A percentile compares a stretch with the other conserved stretches of the same genome.
phyloP scores from a whole-genome alignment of 2,329 filamentous ascomycete species.

The Alternaria triticina region DNA sequence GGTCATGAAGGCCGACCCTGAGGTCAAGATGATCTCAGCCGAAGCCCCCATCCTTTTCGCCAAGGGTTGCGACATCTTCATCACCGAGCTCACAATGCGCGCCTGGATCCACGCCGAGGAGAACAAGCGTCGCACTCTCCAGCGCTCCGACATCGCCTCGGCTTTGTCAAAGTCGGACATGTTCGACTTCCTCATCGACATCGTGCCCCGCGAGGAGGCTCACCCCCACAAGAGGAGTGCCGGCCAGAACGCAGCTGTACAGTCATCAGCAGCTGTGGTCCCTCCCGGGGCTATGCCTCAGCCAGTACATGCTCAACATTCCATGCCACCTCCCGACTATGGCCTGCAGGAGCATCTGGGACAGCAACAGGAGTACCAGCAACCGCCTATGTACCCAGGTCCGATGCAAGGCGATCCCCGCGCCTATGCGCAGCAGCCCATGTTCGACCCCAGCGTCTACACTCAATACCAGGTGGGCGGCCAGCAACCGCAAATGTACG shows the following conservation, averaged over 20 bases:
- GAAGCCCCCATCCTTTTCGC: constrained; percentile 98
- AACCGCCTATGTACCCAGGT: constrained; percentile 80
- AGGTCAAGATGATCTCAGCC: constrained; percentile 99
- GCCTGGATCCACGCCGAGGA: constrained; percentile 99
- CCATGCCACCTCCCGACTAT: constrained; percentile 63
- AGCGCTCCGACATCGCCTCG: constrained; percentile 94
- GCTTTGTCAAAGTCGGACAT: constrained; percentile 97
- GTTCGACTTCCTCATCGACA: constrained; percentile 99
- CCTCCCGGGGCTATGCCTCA: constrained; percentile 50
- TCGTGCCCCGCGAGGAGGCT: constrained; percentile 94
- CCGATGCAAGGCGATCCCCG: constrained; percentile 77
- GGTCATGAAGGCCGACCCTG: constrained; percentile 99
- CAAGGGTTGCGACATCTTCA: constrained; percentile 99
- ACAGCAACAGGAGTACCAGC: constrained; percentile 72
- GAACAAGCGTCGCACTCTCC: constrained; percentile 94
- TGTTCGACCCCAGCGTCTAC: constrained; percentile 89
- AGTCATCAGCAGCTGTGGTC: constrained; percentile 50
- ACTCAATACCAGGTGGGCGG: constrained; percentile 78
- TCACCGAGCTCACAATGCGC: constrained; percentile 97
- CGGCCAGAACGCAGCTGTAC: constrained; percentile 47
- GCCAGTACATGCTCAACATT: constrained; percentile 54
- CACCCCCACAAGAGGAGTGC: constrained; percentile 75
- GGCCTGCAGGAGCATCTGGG: constrained; percentile 66
- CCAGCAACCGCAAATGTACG: constrained; percentile 68
- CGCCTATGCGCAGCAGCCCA: constrained; percentile 78